Conservation (phyloP, 306 rosid genomes). For the Lagenaria siceraria region DNA sequence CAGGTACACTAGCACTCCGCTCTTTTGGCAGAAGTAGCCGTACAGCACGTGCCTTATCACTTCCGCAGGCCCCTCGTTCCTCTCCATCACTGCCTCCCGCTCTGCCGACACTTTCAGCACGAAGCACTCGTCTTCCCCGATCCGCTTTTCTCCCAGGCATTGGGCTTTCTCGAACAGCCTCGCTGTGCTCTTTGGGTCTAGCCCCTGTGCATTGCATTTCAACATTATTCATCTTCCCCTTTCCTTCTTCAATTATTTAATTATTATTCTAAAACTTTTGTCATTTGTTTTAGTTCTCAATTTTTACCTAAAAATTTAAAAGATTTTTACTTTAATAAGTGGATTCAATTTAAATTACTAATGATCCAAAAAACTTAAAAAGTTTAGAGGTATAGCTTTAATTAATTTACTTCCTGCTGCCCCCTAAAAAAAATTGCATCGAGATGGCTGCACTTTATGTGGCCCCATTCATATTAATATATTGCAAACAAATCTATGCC, state of each 20-base stretch:
- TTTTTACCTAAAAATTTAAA: too few relatives aligned
- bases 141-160: conserved; percentile 72
- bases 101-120: conserved; percentile 70
- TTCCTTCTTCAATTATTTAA: neutral
- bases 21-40: conserved; percentile 89
- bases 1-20: conserved; percentile 76
- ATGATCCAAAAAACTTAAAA: too few relatives aligned
- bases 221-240: too few relatives aligned
- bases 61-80: conserved; percentile 84
- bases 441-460: neutral
- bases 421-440: neutral
- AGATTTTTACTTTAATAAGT: too few relatives aligned
- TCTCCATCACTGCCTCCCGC: conserved; percentile 66
- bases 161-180: conserved; percentile 84
- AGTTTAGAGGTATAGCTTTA: too few relatives aligned
- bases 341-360: too few relatives aligned
- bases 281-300: too few relatives aligned
- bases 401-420: too few relatives aligned
- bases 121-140: conserved; percentile 74
- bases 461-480: neutral
- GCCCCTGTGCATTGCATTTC: conserved; percentile 32
- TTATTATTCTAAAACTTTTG: too few relatives aligned
- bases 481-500: neutral
- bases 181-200: conserved; percentile 88
- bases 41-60: conserved; percentile 77